Evolutionary conservation across 192 early-diverging fungal species (phyloP), one percentile per base, ranked within the genome.

Genomic region (Backusella sp.): DNA sequence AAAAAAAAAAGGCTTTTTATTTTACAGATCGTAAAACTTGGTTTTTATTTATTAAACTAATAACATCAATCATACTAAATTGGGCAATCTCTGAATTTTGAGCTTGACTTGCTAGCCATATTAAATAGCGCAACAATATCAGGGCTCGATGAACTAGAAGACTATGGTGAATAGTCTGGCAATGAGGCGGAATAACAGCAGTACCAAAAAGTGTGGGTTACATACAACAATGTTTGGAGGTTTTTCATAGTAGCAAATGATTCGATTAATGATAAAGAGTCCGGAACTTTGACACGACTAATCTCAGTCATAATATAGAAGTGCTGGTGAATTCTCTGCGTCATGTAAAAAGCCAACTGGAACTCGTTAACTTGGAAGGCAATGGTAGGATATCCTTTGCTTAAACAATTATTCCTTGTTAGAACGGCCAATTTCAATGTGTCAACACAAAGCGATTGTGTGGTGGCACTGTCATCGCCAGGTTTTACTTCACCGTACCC

Each of bases 21-120:
- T 52, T 52, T 52, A 19, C 14, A 52, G 21, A 52, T 52, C 19
- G 21, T 52, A 52, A n/a, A 17, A 52, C 19, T n/a, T 52, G 17
- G 3, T 52, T 15, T n/a, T 52, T 15, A 19, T n/a, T 68, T 66
- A 66, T 66, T 66, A 66, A 66, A 66, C 23, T 66, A 28, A 28
- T 34, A 1, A 66, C 65, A 66, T 66, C 30, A 66, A 66, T 66
- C 12, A 66, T 66, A 66, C 34, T 66, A 30, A 35, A 71, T 49
- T 0, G 70, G 42, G 21, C 6, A 71, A 71, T 71, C 28, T 53
- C 70, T 44, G 15, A 28, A 49, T 71, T 71, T 71, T 44, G 26
- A 71, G 70, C 26, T 71, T 49, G 70, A 53, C 28, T 21, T 71
- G 42, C 26, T 71, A 15, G 42, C 17, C 70, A 71, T 71, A 49